A percentile compares a stretch with the other conserved stretches of the same genome.
Evolutionary conservation across 2,329 filamentous ascomycete genomes (phyloP).

Genomic region (Phaeosphaeria sp.): DNA sequence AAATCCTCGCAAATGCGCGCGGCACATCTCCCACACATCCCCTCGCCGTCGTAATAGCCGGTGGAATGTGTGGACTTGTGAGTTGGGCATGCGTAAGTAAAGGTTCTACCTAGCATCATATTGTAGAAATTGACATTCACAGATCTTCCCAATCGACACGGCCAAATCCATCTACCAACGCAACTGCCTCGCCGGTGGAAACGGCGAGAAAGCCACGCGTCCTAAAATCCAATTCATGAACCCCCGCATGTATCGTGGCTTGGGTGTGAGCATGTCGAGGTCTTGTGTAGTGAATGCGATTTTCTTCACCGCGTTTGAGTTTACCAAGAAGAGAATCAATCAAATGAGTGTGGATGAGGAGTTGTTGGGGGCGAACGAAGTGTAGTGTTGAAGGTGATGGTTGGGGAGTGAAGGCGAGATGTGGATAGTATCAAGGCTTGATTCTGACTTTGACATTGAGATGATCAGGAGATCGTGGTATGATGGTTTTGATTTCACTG

Average conservation of each 20-base stretch:
- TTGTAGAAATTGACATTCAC: too few relatives aligned
- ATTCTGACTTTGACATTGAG: neutral
- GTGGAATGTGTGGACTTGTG: constrained; percentile 81
- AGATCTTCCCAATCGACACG: constrained; percentile 73
- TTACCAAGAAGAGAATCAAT: constrained; percentile 70
- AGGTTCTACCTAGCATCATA: too few relatives aligned
- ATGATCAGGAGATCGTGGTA: too few relatives aligned
- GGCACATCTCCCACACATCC: constrained; percentile 78
- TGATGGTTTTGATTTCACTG: too few relatives aligned
- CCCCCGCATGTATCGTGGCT: constrained; percentile 77
- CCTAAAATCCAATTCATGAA: constrained; percentile 82
- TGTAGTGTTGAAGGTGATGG: too few relatives aligned
- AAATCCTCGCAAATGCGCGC: constrained; percentile 77
- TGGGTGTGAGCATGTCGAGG: constrained; percentile 82
- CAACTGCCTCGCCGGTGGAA: constrained; percentile 73
- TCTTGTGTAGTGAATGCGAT: constrained; percentile 86
- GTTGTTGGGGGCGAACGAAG: constrained; percentile 35
- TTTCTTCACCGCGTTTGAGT: constrained; percentile 89
- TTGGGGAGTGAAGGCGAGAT: too few relatives aligned
- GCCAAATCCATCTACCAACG: constrained; percentile 87
- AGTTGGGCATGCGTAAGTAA: constrained; percentile 83
- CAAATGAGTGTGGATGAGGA: constrained; percentile 47
- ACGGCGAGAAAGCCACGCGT: constrained; percentile 58
- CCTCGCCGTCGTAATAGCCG: constrained; percentile 78
- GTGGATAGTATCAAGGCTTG: neutral